These are phyloP conservation scores for Amphicarpaea edgeworthii DNA, from an alignment of 306 rosid genomes.

Conservation along the genomic window DNA sequence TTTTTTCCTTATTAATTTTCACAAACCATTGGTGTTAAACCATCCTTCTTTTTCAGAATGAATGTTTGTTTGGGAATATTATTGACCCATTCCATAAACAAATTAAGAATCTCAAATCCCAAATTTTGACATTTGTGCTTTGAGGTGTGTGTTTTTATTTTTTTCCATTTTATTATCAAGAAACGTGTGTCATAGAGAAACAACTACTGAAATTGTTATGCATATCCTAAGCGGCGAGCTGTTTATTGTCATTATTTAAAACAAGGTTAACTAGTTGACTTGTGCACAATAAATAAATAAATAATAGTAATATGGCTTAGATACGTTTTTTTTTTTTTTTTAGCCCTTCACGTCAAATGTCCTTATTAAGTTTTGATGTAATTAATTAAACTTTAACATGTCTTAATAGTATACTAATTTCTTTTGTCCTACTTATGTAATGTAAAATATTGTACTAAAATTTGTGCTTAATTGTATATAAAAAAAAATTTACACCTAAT, in stretches of 20 bases:
- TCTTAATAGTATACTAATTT: too few species aligned
- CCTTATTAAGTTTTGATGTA: too few species aligned
- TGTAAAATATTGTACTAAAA: too few species aligned
- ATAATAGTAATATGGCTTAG: not conserved
- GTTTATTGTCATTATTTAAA: not conserved
- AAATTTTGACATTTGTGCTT: slow-evolving; percentile 3
- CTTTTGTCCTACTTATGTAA: too few species aligned
- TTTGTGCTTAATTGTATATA: too few species aligned
- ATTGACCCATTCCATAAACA: slow-evolving; percentile 1
- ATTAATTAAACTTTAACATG: too few species aligned
- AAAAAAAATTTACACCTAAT: too few species aligned
- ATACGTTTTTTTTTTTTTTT: not conserved
- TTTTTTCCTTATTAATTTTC: not conserved
- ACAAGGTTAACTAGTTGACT: slow-evolving; percentile 34
- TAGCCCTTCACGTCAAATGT: too few species aligned
- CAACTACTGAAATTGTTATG: not conserved
- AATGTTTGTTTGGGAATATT: not conserved
- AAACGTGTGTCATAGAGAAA: not conserved
- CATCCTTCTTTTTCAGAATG: not conserved
- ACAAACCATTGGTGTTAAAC: not conserved
- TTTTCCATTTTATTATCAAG: not conserved
- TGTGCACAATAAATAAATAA: not conserved
- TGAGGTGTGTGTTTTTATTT: not conserved
- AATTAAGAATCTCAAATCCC: not conserved
- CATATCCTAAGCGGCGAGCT: not conserved